Percentiles rank a stretch among this genome's conserved stretches.
These are phyloP conservation scores for Hortaea werneckii DNA, from an alignment of 2,329 filamentous ascomycete genomes.

Conservation along the genomic window DNA sequence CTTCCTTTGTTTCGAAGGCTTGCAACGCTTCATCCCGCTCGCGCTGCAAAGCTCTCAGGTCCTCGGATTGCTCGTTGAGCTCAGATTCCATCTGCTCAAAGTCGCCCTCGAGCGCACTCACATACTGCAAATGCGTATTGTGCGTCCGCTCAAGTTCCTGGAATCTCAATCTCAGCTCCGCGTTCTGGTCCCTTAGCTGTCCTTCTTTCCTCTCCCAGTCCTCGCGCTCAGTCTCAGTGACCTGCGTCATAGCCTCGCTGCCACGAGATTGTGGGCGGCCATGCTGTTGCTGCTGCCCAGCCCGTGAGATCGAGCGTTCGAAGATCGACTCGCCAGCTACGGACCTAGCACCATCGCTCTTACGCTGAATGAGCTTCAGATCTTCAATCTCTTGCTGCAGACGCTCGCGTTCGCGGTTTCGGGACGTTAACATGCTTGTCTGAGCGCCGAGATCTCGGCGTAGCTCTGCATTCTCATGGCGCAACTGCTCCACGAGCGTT, in stretches of 20 bases:
- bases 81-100: constrained; percentile 68
- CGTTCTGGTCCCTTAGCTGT: constrained; percentile 75
- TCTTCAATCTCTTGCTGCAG: constrained; percentile 97
- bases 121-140: constrained; percentile 67
- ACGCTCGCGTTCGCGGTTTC: constrained; percentile 88
- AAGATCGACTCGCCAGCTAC: constrained; percentile 77
- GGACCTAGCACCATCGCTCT: constrained; percentile 50
- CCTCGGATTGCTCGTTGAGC: constrained; percentile 66
- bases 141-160: constrained; percentile 79
- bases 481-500: constrained; percentile 60
- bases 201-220: constrained; percentile 77
- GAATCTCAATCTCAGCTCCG: constrained; percentile 75
- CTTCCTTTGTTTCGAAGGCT: constrained; percentile 56
- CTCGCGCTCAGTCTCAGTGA: constrained; percentile 69
- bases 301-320: constrained; percentile 84
- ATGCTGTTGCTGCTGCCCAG: constrained; percentile 35
- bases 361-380: constrained; percentile 75
- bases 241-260: constrained; percentile 56
- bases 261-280: constrained; percentile 60
- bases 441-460: constrained; percentile 89
- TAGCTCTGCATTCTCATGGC: constrained; percentile 85
- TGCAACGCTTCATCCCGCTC: constrained; percentile 81
- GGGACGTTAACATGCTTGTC: constrained; percentile 92
- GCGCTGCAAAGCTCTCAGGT: constrained; percentile 65
- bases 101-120: constrained; percentile 60